Conservation (phyloP, 306 rosid genomes). For the Aeschynomene evenia region DNA sequence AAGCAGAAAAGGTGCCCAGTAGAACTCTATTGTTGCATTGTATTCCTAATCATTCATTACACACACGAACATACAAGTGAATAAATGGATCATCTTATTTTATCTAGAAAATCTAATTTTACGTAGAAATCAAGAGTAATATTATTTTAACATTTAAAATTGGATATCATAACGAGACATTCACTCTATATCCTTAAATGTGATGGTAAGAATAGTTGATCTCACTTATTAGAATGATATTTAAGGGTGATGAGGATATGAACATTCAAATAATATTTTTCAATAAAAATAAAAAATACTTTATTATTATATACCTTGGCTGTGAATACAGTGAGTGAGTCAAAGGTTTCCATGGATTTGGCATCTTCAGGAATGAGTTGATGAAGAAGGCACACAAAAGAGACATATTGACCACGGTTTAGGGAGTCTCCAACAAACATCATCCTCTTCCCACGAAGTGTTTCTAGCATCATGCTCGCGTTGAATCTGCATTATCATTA, state of each 20-base stretch:
- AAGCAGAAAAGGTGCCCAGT: conserved; percentile 96
- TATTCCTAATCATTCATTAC: conserved; percentile 46
- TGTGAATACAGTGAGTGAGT: conserved; percentile 81
- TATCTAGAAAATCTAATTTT: too few species aligned
- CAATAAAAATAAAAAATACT: too few species aligned
- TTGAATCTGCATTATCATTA: conserved; percentile 65
- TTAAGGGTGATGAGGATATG: too few species aligned
- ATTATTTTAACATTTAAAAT: too few species aligned
- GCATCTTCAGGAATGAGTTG: conserved; percentile 63
- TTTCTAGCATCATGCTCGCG: conserved; percentile 81
- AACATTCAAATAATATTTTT: too few species aligned
- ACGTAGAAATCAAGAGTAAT: too few species aligned
- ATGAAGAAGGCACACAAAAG: conserved; percentile 87
- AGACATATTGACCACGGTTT: conserved; percentile 89
- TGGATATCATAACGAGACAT: too few species aligned
- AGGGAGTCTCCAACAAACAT: conserved; percentile 95
- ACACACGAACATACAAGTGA: background rate
- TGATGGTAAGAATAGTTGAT: too few species aligned
- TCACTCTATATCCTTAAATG: too few species aligned
- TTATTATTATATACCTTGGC: conserved; percentile 86
- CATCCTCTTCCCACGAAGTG: conserved; percentile 87
- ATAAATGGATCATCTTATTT: too few species aligned
- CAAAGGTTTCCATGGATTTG: conserved; percentile 91
- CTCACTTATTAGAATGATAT: too few species aligned
- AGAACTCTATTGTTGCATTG: conserved; percentile 95